A percentile compares a stretch with the other conserved stretches of the same genome.
Conservation (phyloP, 2,329 filamentous ascomycete genomes). For the Aspergillus novoparasiticus region DNA sequence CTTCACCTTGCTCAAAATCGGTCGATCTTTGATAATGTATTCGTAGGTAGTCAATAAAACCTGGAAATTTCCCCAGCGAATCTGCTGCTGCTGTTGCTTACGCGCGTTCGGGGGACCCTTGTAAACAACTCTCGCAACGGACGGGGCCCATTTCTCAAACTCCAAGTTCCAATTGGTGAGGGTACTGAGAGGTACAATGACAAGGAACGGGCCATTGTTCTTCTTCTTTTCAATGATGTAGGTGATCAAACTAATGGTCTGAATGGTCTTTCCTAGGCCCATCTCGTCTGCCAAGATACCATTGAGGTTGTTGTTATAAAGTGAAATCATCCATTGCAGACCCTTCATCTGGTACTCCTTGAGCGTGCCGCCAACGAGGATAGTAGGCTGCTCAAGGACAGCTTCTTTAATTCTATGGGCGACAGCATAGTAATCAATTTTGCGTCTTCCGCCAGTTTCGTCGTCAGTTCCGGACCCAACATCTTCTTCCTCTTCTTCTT, state of each 20-base stretch:
- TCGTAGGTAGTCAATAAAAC: constrained; percentile 97
- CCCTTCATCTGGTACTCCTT: constrained; percentile 99
- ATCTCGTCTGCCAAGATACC: constrained; percentile 98
- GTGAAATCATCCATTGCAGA: constrained; percentile 98
- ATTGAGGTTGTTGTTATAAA: constrained; percentile 99
- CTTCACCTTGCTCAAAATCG: constrained; percentile 95
- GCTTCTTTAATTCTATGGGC: constrained; percentile 95
- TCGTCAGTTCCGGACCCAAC: constrained; percentile 68
- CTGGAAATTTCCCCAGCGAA: constrained; percentile 93
- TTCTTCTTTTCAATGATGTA: constrained; percentile 96
- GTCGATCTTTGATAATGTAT: constrained; percentile 98
- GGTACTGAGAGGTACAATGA: constrained; percentile 95
- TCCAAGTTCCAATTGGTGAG: constrained; percentile 98
- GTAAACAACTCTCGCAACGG: constrained; percentile 85
- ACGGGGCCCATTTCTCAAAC: constrained; percentile 98
- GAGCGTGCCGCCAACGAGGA: constrained; percentile 85
- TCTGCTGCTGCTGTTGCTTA: constrained; percentile 89
- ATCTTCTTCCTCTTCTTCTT: constrained; percentile 66
- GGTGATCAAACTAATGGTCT: constrained; percentile 96
- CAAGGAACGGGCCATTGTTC: constrained; percentile 87
- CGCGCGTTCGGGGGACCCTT: constrained; percentile 88
- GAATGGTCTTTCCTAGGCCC: constrained; percentile 99
- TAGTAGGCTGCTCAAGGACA: constrained; percentile 77
- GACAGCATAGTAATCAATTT: constrained; percentile 98
- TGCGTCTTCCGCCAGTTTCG: constrained; percentile 64